Evolutionary conservation across 164 flowering plant genomes (phyloP), one percentile per base, ranked within the genome.

Genomic region (Amborella trichopoda): DNA sequence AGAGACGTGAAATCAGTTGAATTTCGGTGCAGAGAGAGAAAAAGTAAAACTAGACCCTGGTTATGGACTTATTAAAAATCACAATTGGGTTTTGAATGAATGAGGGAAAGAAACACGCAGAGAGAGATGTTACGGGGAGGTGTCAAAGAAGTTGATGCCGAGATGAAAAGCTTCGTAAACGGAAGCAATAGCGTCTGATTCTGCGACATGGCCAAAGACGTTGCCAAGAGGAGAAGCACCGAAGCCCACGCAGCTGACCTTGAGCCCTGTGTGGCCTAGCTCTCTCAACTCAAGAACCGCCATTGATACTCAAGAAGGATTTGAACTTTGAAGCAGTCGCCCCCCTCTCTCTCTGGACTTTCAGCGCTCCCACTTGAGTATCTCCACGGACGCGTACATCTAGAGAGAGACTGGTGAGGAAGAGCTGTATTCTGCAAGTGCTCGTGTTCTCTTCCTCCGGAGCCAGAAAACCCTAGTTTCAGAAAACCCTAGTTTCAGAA

Each of bases 111-210:
- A 32, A 21, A 14, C 25, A 34, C 25, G 26, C 2, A 32, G 6
- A 44, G 64, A n/a, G 54, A 8, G 9, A 8, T 8, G 34, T 30
- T 37, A 91, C 99, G 96, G 99, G 22, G 99, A 91, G 33, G 96
- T 91, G 63, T 91, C 96, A 65, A 87, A 91, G 81, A 80, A 91
- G 56, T 91, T 91, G 76, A 91, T 80, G 65, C 96, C 99, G 44
- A 67, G 80, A 19, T 64, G 70, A 40, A 84, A 70, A 23, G 99
- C 99, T 39, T 55, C 55, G 17, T 76, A 76, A 39, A 91, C 99
- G 48, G 86, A 32, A 36, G 79, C 81, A 55, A 76, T 54, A 45
- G 96, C 99, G 40, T 78, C 88, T 17, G 63, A 58, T 32, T 80
- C 82, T 6, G 95, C 54, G 39, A 87, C 86, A 16, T 52, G 55